Evolutionary conservation across 495 filamentous ascomycete genomes (phyloP).

Genomic region (Glarea lozoyensis): DNA sequence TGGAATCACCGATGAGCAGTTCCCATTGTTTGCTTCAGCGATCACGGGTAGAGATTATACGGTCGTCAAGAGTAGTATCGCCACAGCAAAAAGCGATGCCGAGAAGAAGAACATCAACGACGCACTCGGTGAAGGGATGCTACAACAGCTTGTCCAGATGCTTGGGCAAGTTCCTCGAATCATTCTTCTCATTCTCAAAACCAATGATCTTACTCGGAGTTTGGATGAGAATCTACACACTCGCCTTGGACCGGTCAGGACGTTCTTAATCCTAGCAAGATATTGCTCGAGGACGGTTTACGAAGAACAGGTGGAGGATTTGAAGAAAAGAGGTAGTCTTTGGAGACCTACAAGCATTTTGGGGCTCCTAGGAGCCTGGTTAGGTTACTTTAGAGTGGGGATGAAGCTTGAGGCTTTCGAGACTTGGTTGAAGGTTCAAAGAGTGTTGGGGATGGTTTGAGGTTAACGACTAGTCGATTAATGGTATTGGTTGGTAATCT

Average conservation of each 20-base stretch:
- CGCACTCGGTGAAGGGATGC: constrained; percentile 77
- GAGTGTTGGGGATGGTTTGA: constrained; percentile 30
- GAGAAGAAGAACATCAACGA: constrained; percentile 78
- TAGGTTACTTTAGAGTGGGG: constrained; percentile 40
- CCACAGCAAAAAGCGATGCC: constrained; percentile 48
- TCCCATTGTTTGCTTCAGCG: constrained; percentile 89
- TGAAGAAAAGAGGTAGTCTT: constrained; percentile 37
- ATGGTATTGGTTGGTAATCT: too few relatives aligned
- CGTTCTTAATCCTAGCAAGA: constrained; percentile 86
- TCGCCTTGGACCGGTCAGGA: constrained; percentile 73
- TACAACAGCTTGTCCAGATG: constrained; percentile 80
- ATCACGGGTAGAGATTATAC: constrained; percentile 92
- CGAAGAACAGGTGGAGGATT: constrained; percentile 71
- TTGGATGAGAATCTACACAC: constrained; percentile 93
- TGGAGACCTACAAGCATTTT: constrained; percentile 42
- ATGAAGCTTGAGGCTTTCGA: constrained; percentile 49
- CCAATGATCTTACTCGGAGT: constrained; percentile 91
- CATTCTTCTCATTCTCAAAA: constrained; percentile 93
- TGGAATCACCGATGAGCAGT: constrained; percentile 82
- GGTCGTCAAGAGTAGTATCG: constrained; percentile 55
- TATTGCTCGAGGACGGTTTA: constrained; percentile 89
- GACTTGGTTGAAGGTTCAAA: constrained; percentile 44
- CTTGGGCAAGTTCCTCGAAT: constrained; percentile 83
- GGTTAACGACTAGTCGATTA: too few relatives aligned
- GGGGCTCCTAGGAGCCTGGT: constrained; percentile 37